Evolutionary conservation across 2,329 filamentous ascomycete species (phyloP).

Genomic region (Mycocentrospora acerina): DNA sequence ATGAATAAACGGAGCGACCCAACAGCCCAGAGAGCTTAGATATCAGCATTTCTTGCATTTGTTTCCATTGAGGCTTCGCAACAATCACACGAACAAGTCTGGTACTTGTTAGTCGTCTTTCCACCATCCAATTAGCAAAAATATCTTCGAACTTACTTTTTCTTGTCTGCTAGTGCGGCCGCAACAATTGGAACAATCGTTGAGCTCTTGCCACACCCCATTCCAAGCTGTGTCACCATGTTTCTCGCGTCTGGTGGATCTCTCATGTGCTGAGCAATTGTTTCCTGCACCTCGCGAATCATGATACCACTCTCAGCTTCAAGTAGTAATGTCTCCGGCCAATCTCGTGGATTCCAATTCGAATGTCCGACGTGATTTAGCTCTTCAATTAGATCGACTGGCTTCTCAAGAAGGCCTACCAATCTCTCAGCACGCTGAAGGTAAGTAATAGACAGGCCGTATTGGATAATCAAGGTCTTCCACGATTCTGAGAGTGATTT

Average conservation of each 20-base stretch:
- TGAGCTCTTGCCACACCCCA: conserved; percentile 39
- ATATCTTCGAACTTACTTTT: conserved; percentile 25
- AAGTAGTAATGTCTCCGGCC: conserved; percentile 63
- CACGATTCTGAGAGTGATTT: conserved; percentile 17
- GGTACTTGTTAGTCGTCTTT: conserved; percentile 1
- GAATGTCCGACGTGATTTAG: conserved; percentile 54
- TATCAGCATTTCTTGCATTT: conserved; percentile 61
- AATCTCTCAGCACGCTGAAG: conserved; percentile 34
- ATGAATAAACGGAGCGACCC: conserved; percentile 55
- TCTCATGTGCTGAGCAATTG: conserved; percentile 61
- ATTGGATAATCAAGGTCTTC: conserved; percentile 23
- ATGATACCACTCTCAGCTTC: conserved; percentile 65
- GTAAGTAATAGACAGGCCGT: conserved; percentile 27
- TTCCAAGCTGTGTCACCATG: conserved; percentile 36
- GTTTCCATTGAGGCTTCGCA: conserved; percentile 60
- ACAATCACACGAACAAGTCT: conserved; percentile 61
- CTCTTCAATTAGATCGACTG: conserved; percentile 34
- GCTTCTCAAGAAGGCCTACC: conserved; percentile 8
- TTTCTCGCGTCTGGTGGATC: conserved; percentile 20
- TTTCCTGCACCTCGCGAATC: conserved; percentile 61
- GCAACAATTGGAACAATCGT: conserved; percentile 37
- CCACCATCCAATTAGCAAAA: not conserved
- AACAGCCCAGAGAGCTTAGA: conserved; percentile 59
- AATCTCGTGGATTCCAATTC: conserved; percentile 55
- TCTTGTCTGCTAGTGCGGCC: conserved; percentile 52